Evolutionary conservation across 108 stramenopile genomes (phyloP).

Genomic region (Stephanodiscus triporus): DNA sequence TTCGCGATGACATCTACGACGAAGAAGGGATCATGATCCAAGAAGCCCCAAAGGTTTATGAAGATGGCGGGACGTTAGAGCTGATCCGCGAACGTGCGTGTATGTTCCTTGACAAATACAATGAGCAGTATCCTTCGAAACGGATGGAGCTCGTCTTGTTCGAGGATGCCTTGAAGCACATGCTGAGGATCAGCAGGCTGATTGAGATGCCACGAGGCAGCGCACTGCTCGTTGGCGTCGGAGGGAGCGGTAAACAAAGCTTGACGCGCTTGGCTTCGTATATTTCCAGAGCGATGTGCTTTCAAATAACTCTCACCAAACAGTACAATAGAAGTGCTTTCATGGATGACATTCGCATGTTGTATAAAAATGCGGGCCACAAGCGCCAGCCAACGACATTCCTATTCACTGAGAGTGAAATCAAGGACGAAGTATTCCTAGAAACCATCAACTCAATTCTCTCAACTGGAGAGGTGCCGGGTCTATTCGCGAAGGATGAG

Average conservation of each 20-base stretch:
- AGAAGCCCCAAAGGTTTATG: conserved; percentile 90
- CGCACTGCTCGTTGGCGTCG: conserved; percentile 88
- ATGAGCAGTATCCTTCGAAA: conserved; percentile 81
- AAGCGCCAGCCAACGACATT: conserved; percentile 81
- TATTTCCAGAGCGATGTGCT: conserved; percentile 82
- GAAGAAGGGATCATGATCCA: conserved; percentile 81
- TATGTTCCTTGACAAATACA: conserved; percentile 80
- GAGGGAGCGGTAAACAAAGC: conserved; percentile 91
- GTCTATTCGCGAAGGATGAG: conserved; percentile 93
- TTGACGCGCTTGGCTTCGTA: conserved; percentile 83
- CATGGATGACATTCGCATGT: conserved; percentile 82
- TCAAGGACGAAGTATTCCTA: conserved; percentile 91
- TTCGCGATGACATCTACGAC: conserved; percentile 85
- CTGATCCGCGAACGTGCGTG: conserved; percentile 75
- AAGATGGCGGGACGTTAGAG: conserved; percentile 80
- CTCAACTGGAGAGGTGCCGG: conserved; percentile 90
- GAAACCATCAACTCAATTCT: conserved; percentile 89
- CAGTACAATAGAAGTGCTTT: conserved; percentile 78
- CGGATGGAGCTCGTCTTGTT: conserved; percentile 91
- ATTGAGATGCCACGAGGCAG: conserved; percentile 90
- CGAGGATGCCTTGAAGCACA: conserved; percentile 89
- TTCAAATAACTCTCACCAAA: conserved; percentile 93
- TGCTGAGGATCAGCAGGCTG: conserved; percentile 83
- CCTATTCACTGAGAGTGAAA: conserved; percentile 92
- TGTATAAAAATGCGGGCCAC: conserved; percentile 89